These are phyloP conservation scores for Pleodorina starrii DNA, from an alignment of 139 green algal genomes.

Conservation along the genomic window DNA sequence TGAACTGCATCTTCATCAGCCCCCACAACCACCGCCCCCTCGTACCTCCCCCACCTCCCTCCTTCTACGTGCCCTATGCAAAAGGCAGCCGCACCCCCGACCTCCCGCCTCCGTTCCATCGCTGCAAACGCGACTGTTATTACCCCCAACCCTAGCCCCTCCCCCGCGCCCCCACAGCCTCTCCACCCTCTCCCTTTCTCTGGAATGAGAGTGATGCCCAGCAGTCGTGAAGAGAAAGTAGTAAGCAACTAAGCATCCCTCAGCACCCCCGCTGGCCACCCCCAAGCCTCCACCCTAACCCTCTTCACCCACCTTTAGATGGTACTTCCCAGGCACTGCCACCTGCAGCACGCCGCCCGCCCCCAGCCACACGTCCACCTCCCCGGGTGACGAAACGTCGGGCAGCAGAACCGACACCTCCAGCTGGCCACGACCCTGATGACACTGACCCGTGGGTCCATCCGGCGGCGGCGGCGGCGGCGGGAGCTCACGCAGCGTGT, in stretches of 20 bases:
- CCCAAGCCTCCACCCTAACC: no score
- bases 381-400: neutral
- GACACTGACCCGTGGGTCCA: constrained; percentile 15
- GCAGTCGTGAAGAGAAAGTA: no score
- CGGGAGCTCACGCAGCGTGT: constrained; percentile 2
- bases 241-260: no score
- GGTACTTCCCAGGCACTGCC: constrained; percentile 19
- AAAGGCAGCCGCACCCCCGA: no score
- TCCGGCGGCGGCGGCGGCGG: no score
- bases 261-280: no score
- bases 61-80: neutral
- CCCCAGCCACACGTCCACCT: constrained; percentile 39
- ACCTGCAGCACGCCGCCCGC: constrained; percentile 2
- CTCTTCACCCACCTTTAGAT: constrained; percentile 10
- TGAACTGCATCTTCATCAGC: neutral
- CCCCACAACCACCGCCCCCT: neutral
- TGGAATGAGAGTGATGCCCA: no score
- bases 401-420: constrained; percentile 35
- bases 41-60: neutral
- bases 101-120: neutral
- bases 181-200: neutral
- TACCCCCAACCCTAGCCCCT: neutral
- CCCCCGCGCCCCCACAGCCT: no score
- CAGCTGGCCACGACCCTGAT: no score
- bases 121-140: neutral